Evolutionary conservation across 176 grass and related monocot genomes (phyloP), one percentile per base, ranked within the genome.

Genomic region (Areca catechu): DNA sequence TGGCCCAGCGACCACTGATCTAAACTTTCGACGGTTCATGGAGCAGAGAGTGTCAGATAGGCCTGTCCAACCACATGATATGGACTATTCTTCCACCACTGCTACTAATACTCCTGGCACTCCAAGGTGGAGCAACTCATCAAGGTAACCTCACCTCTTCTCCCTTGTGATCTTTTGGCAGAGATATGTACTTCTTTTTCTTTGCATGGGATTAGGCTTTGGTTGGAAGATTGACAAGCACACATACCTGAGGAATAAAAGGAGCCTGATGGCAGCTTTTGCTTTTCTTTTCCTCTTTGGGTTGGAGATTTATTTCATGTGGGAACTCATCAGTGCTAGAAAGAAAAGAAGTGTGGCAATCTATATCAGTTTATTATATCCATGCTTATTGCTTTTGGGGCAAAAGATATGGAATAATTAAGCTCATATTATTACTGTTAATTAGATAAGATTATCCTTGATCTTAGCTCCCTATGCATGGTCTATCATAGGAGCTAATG

Each of bases 81-180:
- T 73, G 75, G 92, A 91, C 71, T 85, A 78, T 52, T 75, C 85
- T 24, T 64, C 75, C 7, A 76, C 71, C 47, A 43, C 34, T 43
- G 76, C 27, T 9, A 15, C 76, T 28, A 89, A 89, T 73, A 50
- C 81, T 47, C 34, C 34, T 12, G 10, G 34, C 6, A 67, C 48
- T 63, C 78, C 81, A 27, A 92, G 81, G 68, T 98, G 93, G 93
- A 92, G 73, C 70, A 98, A 92, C 78, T 84, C 88, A 20, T 89
- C 93, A 61, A 91, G 92, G 92, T 87, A 73, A 16, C 60, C 27
- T 71, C 71, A 71, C 48, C 20, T 54, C 49, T 15, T 20, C 62
- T 50, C 52, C 58, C 58, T 52, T 73, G 24, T 64, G 50, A 62
- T 16, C 61, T 61, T 74, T 28, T 37, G 28, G 50, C 16, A 71